Base-by-base conservation (phyloP, 2,329 filamentous ascomycete species). In the Penicillium sp. region DNA sequence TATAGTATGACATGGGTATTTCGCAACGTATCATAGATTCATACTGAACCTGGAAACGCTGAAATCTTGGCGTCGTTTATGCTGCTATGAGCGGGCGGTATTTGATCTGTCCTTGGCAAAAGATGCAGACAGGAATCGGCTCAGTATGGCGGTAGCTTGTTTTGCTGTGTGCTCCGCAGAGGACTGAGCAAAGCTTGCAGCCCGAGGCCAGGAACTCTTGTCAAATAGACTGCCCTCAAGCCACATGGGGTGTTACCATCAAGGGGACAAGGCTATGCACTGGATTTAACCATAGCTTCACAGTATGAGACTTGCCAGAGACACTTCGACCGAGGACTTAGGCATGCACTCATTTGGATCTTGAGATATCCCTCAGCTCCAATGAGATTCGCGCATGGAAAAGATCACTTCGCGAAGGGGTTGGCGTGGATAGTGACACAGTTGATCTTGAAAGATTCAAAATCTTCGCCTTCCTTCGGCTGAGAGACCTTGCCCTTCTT, bases 401-500 rank as follows among this genome's bases (percentile, higher is more conserved):
- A 16, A 8, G 2, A 18, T 81, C 75, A 83, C 57, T 73, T 78
- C n/a, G 85, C 85, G 58, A 88, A 72, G 3, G 85, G 85, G 63
- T 88, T 88, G 10, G 85, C 85, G 73, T 87, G 85, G 40, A 87
- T 82, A 2, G 81, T 82, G 16, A 87, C 80, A 1, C 68, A 75
- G 56, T 83, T 76, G 53, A 88, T 83, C 53, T 73, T 76, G 47
- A 86, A 74, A 38, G 74, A 72, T 65, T 86, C 81, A 63, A 79
- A 71, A 24, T 71, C 67, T 44, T 72, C 65, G 1, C 68, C 69
- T 36, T 73, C 73, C 52, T 73, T 74, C 1, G 77, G 77, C 60
- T 77, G 75, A 44, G 71, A 67, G 7, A 84, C 83, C 58, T 83
- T 76, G 47, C 79, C 82, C 74, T 87, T 88, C 72, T 83, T 85